These are phyloP conservation scores for Aspergillus sclerotiicarbonarius DNA, from an alignment of 495 filamentous ascomycete genomes.

Conservation along the genomic window DNA sequence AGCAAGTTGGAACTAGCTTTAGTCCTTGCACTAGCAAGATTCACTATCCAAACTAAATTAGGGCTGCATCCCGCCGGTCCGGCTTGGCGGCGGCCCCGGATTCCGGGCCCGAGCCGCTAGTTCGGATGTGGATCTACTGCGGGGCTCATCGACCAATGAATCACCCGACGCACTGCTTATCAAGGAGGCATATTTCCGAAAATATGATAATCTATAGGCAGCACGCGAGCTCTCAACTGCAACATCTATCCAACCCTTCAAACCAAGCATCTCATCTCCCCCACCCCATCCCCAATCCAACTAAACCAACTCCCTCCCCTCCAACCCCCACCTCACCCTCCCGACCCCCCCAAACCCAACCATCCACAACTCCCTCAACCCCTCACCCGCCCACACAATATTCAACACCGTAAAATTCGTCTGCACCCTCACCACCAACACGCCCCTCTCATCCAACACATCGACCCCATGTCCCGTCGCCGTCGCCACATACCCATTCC, in stretches of 20 bases:
- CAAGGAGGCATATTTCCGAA: too few species aligned
- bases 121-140: too few species aligned
- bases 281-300: not conserved
- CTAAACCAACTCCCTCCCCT: not conserved
- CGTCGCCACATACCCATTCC: constrained; percentile 21
- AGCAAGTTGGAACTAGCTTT: too few species aligned
- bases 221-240: too few species aligned
- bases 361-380: constrained; percentile 16
- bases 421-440: constrained; percentile 21
- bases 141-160: too few species aligned
- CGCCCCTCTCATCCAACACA: constrained; percentile 20
- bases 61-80: too few species aligned
- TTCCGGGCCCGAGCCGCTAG: too few species aligned
- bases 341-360: constrained; percentile 17
- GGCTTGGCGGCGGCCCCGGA: too few species aligned
- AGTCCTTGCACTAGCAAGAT: too few species aligned
- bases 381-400: constrained; percentile 19
- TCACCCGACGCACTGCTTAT: too few species aligned
- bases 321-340: constrained; percentile 18
- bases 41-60: too few species aligned
- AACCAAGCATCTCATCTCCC: not conserved
- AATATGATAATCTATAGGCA: too few species aligned
- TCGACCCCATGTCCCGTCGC: constrained; percentile 20
- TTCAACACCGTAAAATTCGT: constrained; percentile 24
- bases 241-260: not conserved